phyloP scores from a whole-genome alignment of 148 eudicot species.

The Persicaria tinctoria region DNA sequence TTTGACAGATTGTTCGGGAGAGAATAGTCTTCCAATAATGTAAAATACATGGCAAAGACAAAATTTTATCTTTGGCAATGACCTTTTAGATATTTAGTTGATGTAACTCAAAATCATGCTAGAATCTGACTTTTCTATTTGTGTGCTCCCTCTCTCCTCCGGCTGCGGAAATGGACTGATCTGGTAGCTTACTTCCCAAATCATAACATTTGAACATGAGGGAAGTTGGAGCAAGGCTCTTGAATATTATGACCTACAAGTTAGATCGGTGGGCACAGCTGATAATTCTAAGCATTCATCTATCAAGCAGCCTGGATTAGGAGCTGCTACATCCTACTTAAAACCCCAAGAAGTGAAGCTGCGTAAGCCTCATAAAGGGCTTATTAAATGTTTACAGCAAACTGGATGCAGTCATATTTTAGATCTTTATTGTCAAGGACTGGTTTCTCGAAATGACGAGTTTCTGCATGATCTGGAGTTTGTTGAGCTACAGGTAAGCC shows the following conservation, averaged over 20 bases:
- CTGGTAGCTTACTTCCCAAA: slow-evolving; percentile 77
- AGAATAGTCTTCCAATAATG: not conserved
- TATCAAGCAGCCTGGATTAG: slow-evolving; percentile 25
- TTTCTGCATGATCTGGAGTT: slow-evolving; percentile 83
- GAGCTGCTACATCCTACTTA: slow-evolving; percentile 20
- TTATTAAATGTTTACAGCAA: slow-evolving; percentile 88
- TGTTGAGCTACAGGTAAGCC: slow-evolving; percentile 83
- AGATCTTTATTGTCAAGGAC: slow-evolving; percentile 88
- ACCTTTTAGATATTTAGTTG: not conserved
- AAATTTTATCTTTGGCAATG: slow-evolving; percentile 11
- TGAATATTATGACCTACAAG: slow-evolving; percentile 86
- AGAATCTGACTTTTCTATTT: not conserved
- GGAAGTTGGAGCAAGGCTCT: slow-evolving; percentile 98
- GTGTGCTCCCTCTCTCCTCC: slow-evolving; percentile 7
- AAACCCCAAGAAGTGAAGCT: slow-evolving; percentile 34
- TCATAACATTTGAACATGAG: slow-evolving; percentile 89
- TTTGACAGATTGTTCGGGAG: not conserved
- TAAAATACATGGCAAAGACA: not conserved
- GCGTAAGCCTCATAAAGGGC: slow-evolving; percentile 75
- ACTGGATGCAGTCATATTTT: slow-evolving; percentile 82
- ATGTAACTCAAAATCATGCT: not conserved
- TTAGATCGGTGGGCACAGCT: slow-evolving; percentile 42
- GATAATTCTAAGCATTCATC: slow-evolving; percentile 20
- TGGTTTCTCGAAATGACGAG: slow-evolving; percentile 66
- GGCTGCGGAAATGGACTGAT: slow-evolving; percentile 7